Base-by-base conservation (phyloP, 805 yeast species). In the Kuraishia molischiana region DNA sequence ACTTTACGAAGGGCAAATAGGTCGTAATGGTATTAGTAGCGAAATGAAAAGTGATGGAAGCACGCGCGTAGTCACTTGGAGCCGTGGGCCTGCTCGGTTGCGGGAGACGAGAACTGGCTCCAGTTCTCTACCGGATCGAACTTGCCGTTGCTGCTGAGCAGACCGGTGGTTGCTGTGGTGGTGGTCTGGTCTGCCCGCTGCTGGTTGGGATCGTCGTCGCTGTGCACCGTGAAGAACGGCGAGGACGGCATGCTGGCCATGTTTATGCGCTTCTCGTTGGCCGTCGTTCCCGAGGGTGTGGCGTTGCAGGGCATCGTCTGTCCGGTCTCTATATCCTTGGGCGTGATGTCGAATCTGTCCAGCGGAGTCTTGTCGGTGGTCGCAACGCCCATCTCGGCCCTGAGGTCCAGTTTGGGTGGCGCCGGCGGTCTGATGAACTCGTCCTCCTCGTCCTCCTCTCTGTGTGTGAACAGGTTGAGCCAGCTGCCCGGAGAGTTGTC, bases 1-100 rank as follows among this genome's bases (percentile, higher is more conserved):
- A 72, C 43, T 69, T 72, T 22, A 22, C 26, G 11, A 22, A 22
- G 26, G 10, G 26, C 26, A 8, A n/a, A n/a, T n/a, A n/a, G n/a
- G n/a, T n/a, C n/a, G n/a, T n/a, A n/a, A n/a, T n/a, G n/a, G n/a
- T n/a, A n/a, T n/a, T n/a, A n/a, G n/a, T n/a, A n/a, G n/a, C n/a
- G n/a, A n/a, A n/a, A n/a, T n/a, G n/a, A n/a, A n/a, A n/a, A n/a
- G n/a, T n/a, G n/a, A n/a, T n/a, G 8, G 8, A 22, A 22, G 11
- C 11, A 11, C 11, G 10, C 13, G 6, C 6, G 13, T 28, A 11
- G 5, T 28, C 17, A 11, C 17, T 28, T 9, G 13, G 31, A 14
- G 13, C 13, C 8, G 13, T 28, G 13, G 17, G 17, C 17, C 13
- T 28, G 31, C 13, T 28, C 31, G 14, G 31, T 28, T 11, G 31